Percentiles rank a stretch among this genome's conserved stretches.
Evolutionary conservation across 345 rosid species (phyloP).

Genomic region (Acer saccharum): DNA sequence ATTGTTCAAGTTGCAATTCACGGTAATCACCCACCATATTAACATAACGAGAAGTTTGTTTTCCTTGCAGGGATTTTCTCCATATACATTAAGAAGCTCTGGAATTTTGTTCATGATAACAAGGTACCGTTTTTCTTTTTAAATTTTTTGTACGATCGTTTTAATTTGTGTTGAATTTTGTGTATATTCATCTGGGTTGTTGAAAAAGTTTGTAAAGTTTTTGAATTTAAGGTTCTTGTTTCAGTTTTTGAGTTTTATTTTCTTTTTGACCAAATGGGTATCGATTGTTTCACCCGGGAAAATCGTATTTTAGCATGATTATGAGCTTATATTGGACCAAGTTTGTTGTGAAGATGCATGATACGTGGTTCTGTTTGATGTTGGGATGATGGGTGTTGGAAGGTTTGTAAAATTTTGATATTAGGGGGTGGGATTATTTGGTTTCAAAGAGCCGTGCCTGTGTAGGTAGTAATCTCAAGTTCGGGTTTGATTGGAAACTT

Average conservation of each 20-base stretch:
- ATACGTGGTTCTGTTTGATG: conserved; percentile 2
- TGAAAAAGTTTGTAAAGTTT: neutral
- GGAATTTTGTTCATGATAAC: conserved; percentile 33
- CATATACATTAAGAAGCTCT: conserved; percentile 20
- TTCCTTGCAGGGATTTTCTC: conserved; percentile 22
- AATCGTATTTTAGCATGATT: conserved; percentile 4
- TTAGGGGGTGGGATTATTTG: neutral
- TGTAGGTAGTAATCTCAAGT: neutral
- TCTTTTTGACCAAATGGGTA: neutral
- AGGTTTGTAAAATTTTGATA: neutral
- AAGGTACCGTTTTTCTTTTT: conserved; percentile 20
- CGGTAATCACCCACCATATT: neutral
- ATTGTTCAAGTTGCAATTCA: neutral
- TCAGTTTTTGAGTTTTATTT: neutral
- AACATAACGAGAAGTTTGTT: neutral
- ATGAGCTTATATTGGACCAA: neutral
- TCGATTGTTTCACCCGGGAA: neutral
- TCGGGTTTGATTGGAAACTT: conserved; percentile 1
- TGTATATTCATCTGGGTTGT: neutral
- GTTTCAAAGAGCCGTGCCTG: neutral
- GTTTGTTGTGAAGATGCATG: neutral
- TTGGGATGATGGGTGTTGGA: conserved; percentile 4
- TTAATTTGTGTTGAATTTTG: neutral
- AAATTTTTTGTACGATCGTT: conserved; percentile 11
- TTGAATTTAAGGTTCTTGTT: neutral